Evolutionary conservation across 2,329 filamentous ascomycete genomes (phyloP), one percentile per base, ranked within the genome.

Genomic region (Penicillium decumbens): DNA sequence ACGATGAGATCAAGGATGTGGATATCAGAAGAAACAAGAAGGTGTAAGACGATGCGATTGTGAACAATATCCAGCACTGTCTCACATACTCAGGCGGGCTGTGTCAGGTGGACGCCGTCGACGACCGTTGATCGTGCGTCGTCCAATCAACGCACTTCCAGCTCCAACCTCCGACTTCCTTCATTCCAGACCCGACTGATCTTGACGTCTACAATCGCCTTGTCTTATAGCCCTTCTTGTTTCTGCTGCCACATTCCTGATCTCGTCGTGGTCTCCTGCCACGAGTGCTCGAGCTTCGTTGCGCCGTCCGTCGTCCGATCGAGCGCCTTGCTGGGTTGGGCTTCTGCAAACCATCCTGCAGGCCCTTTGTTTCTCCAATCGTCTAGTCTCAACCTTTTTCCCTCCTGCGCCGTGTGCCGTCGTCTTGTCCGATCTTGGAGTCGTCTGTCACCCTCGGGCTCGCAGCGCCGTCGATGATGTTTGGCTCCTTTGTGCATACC

Each of bases 71-170:
- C 15, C 15, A 18, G 15, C 15, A 23, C 20, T 23, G 4, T 25
- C 20, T 8, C 32, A 40, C 32, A 20, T n/a, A 38, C 15, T 10
- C 15, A 9, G 3, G 42, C 49, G 46, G 50, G 33, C 46, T 46
- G 35, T 39, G 37, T 41, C 38, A 41, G 24, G 25, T 28, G 12
- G 30, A 33, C 35, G 45, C 41, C 44, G 39, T 39, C 45, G 37
- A 48, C 50, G 46, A 40, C 35, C 41, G 52, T 49, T 52, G 51
- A 49, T 54, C 54, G 41, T 30, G 38, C 41, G 7, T 58, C 27
- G 39, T 39, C 58, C 57, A 59, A 61, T 58, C 57, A 61, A 39
- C 47, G 32, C 43, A 41, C 53, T 55, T 58, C 53, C 57, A 55
- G 53, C 42, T 49, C 55, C 53, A 56, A 54, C 54, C 49, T 47